Evolutionary conservation across 345 rosid genomes (phyloP), one percentile per base, ranked within the genome.

Genomic region (Sisymbrium irio): DNA sequence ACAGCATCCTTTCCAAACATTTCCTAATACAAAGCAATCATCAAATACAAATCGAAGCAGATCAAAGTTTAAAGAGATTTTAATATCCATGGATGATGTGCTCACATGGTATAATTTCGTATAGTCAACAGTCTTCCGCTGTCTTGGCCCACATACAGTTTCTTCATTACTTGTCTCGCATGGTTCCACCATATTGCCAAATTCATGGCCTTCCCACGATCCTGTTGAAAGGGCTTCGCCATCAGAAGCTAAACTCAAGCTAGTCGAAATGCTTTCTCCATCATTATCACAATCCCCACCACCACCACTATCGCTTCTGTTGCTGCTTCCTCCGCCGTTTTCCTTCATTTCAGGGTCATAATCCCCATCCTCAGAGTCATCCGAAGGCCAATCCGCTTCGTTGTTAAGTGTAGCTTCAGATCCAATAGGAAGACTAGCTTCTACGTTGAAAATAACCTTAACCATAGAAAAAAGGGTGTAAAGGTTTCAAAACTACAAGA

Each of bases 1-100:
- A 75, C 78, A 63, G 88, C 91, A 80, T 92, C 99, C 82, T 89
- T 95, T 63, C 99, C 99, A 72, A 95, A 95, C 98, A 95, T 92
- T 83, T 92, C 99, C 99, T 95, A 27, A 83, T n/a, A 37, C 50
- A 40, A 66, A 51, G n/a, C 30, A 53, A 69, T 36, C 65, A 63
- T 25, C 69, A 54, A 27, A 36, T 13, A 62, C 65, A 53, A 18
- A 22, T 4, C 20, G 7, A 28, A 20, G 56, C 46, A 3, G 28
- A 40, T 12, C n/a, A 20, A 64, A 32, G 39, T 19, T 47, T 37
- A 5, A 6, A 32, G 55, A 37, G 15, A 4, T 56, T 45, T 49
- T 1, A 3, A 49, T 30, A 28, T 51, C 66, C 18, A 69, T 30
- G 54, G 62, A 57, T 39, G 36, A 63, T 62, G 64, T 50, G 83